These are phyloP conservation scores for Phragmites australis DNA, from an alignment of 176 grass and related monocot species.

Conservation along the genomic window DNA sequence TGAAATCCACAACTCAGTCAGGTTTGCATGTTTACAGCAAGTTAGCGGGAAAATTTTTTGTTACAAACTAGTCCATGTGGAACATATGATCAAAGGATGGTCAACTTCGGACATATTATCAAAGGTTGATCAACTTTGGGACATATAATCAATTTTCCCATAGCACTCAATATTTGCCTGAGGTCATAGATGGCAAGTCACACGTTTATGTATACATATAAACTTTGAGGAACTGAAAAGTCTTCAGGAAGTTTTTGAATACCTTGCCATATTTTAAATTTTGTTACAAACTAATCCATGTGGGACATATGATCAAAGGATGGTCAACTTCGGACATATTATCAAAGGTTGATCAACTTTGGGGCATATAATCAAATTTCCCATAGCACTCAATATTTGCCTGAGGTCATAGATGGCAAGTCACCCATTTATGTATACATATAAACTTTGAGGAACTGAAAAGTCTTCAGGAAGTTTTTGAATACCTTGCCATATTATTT, in stretches of 20 bases:
- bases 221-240: background rate
- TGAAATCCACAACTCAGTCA: background rate
- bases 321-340: too few relatives aligned
- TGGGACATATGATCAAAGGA: too few relatives aligned
- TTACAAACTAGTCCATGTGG: too few relatives aligned
- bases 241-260: conserved; percentile 1
- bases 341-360: too few relatives aligned
- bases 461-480: background rate
- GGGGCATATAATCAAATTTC: too few relatives aligned
- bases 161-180: background rate
- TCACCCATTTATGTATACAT: background rate
- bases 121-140: too few relatives aligned
- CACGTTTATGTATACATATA: background rate
- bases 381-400: background rate
- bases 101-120: too few relatives aligned
- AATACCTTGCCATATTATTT: conserved; percentile 1
- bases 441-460: background rate
- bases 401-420: background rate
- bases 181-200: background rate
- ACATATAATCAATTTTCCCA: too few relatives aligned
- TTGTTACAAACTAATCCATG: too few relatives aligned
- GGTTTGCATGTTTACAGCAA: background rate
- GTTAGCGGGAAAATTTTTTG: too few relatives aligned
- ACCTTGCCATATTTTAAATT: background rate
- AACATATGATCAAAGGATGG: too few relatives aligned